A percentile compares a stretch with the other conserved stretches of the same genome.
Conservation (phyloP, 169 alveolate species). For the Ichthyophthirius multifiliis region DNA sequence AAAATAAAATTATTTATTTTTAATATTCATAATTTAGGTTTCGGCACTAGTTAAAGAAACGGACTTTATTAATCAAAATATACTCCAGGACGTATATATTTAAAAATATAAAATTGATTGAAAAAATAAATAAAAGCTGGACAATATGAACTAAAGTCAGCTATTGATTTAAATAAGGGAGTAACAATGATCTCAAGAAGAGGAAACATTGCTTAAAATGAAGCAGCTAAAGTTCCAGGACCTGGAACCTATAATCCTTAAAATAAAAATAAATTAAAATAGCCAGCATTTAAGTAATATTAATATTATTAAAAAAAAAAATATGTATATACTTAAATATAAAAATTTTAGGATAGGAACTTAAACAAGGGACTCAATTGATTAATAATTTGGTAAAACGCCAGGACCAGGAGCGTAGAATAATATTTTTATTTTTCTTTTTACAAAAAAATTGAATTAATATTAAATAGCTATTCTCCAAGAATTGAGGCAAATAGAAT, state of each 20-base stretch:
- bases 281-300: not conserved
- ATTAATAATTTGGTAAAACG: not conserved
- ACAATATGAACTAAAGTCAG: not conserved
- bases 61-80: not conserved
- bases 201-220: not conserved
- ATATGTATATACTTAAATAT: not conserved
- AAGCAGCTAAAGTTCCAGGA: not conserved
- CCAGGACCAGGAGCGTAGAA: not conserved
- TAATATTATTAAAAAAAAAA: not conserved
- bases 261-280: not conserved
- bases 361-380: not conserved
- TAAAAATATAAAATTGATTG: not conserved
- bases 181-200: conserved; percentile 2
- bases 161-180: not conserved
- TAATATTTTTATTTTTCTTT: not conserved
- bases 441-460: not conserved
- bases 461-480: not conserved
- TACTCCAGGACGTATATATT: conserved; percentile 7
- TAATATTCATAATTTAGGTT: not conserved
- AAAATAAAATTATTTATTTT: not conserved
- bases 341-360: not conserved
- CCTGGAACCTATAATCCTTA: not conserved
- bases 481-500: not conserved
- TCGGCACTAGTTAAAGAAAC: not conserved
- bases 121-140: not conserved